These are phyloP conservation scores for Chaetomiaceae sp. DNA, from an alignment of 2,329 filamentous ascomycete genomes.

Conservation along the genomic window DNA sequence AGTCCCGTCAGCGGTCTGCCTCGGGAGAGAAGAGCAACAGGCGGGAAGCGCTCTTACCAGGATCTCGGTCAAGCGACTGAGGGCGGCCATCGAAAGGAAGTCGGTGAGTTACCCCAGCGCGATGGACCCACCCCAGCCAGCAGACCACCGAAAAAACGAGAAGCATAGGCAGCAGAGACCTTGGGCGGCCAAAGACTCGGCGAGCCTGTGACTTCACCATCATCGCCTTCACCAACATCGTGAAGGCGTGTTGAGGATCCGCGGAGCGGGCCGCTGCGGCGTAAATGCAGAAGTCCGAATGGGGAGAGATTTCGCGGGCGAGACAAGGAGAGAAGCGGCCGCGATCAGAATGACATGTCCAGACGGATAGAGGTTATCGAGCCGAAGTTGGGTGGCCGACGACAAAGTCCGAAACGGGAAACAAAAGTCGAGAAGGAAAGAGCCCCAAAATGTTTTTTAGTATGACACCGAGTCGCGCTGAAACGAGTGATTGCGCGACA, in stretches of 20 bases:
- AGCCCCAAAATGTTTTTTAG: not conserved
- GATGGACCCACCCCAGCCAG: conserved; percentile 10
- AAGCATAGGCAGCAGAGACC: conserved; percentile 4
- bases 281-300: not conserved
- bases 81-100: not conserved
- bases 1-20: conserved; percentile 1
- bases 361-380: not conserved
- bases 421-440: not conserved
- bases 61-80: conserved; percentile 9
- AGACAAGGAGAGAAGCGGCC: not conserved
- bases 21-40: not conserved
- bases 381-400: no score
- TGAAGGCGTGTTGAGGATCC: not conserved
- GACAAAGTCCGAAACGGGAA: not conserved
- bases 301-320: not conserved
- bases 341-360: conserved; percentile 3
- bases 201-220: conserved; percentile 14
- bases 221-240: conserved; percentile 16
- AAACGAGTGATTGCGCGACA: conserved; percentile 11
- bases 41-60: conserved; percentile 8
- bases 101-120: conserved; percentile 1
- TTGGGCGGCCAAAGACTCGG: conserved; percentile 19
- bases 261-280: no score
- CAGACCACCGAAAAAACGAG: conserved; percentile 12
- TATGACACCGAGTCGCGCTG: not conserved